phyloP scores from a whole-genome alignment of 1,139 yeast genomes.

The Taiozyma sp. region DNA sequence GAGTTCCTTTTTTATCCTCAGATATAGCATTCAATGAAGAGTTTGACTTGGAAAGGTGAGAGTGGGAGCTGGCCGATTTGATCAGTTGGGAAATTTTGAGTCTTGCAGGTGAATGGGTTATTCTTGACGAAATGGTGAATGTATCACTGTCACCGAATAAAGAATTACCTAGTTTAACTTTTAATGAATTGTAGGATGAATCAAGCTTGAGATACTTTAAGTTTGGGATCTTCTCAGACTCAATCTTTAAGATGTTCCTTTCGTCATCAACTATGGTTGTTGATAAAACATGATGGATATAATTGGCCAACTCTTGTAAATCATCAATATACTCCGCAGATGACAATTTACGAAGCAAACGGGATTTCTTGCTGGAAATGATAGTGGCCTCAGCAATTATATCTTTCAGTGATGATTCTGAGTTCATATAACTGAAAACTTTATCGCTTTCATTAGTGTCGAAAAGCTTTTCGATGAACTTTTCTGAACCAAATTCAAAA shows the following conservation, averaged over 20 bases:
- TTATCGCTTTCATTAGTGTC: conserved; percentile 24
- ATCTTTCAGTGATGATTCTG: conserved; percentile 19
- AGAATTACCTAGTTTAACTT: conserved; percentile 3
- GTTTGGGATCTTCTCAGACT: not conserved
- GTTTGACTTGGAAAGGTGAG: conserved; percentile 14
- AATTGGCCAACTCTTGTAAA: conserved; percentile 6
- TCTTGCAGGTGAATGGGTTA: conserved; percentile 15
- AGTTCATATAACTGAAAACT: conserved; percentile 17
- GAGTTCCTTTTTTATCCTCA: not conserved
- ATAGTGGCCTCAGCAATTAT: conserved; percentile 17
- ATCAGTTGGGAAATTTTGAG: conserved; percentile 14
- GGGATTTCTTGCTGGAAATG: conserved; percentile 13
- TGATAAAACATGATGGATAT: conserved; percentile 5
- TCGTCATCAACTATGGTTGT: conserved; percentile 16
- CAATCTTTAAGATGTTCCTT: conserved; percentile 6
- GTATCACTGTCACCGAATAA: not conserved
- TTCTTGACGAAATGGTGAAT: not conserved
- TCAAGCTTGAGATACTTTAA: conserved; percentile 11
- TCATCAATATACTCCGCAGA: conserved; percentile 10
- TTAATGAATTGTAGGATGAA: conserved; percentile 8
- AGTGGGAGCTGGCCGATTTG: conserved; percentile 20
- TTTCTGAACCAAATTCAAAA: conserved; percentile 32
- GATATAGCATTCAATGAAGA: conserved; percentile 8
- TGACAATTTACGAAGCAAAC: conserved; percentile 15
- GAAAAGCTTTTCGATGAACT: conserved; percentile 30